Evolutionary conservation across 345 rosid species (phyloP).

Genomic region (Salix purpurea): DNA sequence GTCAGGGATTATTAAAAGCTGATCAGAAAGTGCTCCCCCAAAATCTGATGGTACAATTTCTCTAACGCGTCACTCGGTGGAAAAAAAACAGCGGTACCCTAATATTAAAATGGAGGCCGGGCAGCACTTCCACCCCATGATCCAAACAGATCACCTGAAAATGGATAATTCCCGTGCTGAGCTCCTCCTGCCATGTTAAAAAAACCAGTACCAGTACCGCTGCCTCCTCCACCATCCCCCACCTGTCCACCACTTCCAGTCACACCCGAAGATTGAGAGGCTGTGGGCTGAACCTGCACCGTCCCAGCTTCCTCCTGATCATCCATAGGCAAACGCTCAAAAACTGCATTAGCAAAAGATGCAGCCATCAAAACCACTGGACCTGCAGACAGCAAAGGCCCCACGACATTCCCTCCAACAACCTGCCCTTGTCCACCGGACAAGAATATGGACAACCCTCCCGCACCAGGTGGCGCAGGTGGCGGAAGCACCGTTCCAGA

Average conservation of each 20-base stretch:
- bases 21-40: neutral
- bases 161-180: slow-evolving; percentile 44
- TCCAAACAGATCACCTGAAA: slow-evolving; percentile 57
- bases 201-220: slow-evolving; percentile 30
- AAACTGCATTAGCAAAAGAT: slow-evolving; percentile 67
- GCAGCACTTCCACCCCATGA: slow-evolving; percentile 47
- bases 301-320: slow-evolving; percentile 39
- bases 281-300: slow-evolving; percentile 47
- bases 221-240: slow-evolving; percentile 25
- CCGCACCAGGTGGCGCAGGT: slow-evolving; percentile 73
- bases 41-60: neutral
- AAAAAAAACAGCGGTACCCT: neutral
- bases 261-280: slow-evolving; percentile 61
- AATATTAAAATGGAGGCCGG: slow-evolving; percentile 47
- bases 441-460: slow-evolving; percentile 67
- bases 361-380: slow-evolving; percentile 77
- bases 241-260: slow-evolving; percentile 37
- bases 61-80: neutral
- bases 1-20: neutral
- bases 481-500: slow-evolving; percentile 82
- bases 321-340: slow-evolving; percentile 63
- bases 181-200: slow-evolving; percentile 40
- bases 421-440: slow-evolving; percentile 81
- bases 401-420: slow-evolving; percentile 70
- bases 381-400: slow-evolving; percentile 56